Percentiles rank a stretch among this genome's conserved stretches.
These are phyloP conservation scores for Dioszegia aurantiaca DNA, from an alignment of 768 basidiomycete species.

Conservation along the genomic window DNA sequence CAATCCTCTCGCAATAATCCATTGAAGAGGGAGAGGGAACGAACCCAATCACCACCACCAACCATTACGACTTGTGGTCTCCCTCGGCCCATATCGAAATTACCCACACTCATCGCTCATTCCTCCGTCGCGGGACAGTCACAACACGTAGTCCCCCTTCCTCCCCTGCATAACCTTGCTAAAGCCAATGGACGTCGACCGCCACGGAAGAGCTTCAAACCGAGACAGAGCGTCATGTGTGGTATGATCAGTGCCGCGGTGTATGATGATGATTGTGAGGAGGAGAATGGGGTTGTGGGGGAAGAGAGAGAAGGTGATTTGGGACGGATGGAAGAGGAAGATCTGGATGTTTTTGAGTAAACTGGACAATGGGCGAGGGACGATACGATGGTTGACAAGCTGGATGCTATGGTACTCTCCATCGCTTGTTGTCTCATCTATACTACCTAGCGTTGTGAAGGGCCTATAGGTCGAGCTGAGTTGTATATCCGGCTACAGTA, in stretches of 20 bases:
- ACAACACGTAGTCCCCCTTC: not conserved
- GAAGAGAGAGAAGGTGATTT: not conserved
- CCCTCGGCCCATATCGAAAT: too few relatives aligned
- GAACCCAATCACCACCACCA: not conserved
- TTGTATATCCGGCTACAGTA: too few relatives aligned
- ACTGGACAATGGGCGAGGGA: not conserved
- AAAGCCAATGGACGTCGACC: constrained; percentile 20
- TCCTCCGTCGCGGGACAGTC: too few relatives aligned
- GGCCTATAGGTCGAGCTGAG: too few relatives aligned
- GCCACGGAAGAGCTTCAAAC: constrained; percentile 25
- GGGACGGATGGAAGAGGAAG: constrained; percentile 17
- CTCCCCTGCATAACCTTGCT: constrained; percentile 5
- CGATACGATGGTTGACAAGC: not conserved
- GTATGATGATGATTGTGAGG: not conserved
- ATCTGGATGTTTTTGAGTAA: constrained; percentile 16
- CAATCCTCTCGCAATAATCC: too few relatives aligned
- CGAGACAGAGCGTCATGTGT: constrained; percentile 20
- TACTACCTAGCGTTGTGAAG: too few relatives aligned
- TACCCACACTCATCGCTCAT: too few relatives aligned
- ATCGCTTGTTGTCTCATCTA: too few relatives aligned
- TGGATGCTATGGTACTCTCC: not conserved
- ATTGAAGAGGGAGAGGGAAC: too few relatives aligned
- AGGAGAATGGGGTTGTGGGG: constrained; percentile 4
- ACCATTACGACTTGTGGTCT: constrained; percentile 3
- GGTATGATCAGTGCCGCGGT: constrained; percentile 4